A percentile compares a stretch with the other conserved stretches of the same genome.
Evolutionary conservation across 75 land plant species (phyloP).

Genomic region (Chamaecyparis obtusa): DNA sequence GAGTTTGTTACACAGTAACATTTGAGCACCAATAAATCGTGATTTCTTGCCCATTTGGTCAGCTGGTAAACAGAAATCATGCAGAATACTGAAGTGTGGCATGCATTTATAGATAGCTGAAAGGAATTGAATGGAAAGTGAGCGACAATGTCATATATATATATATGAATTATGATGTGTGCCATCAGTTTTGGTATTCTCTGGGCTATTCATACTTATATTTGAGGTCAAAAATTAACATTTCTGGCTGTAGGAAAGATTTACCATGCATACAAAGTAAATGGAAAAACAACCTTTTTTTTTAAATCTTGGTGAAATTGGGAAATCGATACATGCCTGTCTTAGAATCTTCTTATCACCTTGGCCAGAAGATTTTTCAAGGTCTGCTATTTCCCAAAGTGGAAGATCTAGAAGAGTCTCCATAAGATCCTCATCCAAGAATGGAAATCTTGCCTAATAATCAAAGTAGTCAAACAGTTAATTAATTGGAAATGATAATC

Average conservation of each 20-base stretch:
- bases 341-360: slow-evolving; percentile 96
- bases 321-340: slow-evolving; percentile 49
- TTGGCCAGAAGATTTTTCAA: slow-evolving; percentile 69
- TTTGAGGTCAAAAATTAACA: background rate
- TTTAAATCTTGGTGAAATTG: background rate
- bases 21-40: no score
- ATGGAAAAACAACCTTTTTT: background rate
- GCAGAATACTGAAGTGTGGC: background rate
- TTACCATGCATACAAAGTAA: background rate
- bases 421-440: slow-evolving; percentile 94
- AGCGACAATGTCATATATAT: background rate
- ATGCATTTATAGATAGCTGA: background rate
- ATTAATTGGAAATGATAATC: background rate
- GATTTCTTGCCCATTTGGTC: no score
- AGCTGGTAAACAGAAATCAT: no score
- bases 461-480: background rate
- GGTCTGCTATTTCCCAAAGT: slow-evolving; percentile 81
- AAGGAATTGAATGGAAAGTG: background rate
- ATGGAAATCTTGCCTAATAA: slow-evolving; percentile 91
- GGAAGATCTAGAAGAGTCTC: slow-evolving; percentile 64
- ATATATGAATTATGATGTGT: background rate
- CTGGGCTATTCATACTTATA: background rate
- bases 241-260: background rate
- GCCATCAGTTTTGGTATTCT: background rate
- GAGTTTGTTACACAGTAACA: no score